These are phyloP conservation scores for Colletotrichum siamense DNA, from an alignment of 2,329 filamentous ascomycete species.

Conservation along the genomic window DNA sequence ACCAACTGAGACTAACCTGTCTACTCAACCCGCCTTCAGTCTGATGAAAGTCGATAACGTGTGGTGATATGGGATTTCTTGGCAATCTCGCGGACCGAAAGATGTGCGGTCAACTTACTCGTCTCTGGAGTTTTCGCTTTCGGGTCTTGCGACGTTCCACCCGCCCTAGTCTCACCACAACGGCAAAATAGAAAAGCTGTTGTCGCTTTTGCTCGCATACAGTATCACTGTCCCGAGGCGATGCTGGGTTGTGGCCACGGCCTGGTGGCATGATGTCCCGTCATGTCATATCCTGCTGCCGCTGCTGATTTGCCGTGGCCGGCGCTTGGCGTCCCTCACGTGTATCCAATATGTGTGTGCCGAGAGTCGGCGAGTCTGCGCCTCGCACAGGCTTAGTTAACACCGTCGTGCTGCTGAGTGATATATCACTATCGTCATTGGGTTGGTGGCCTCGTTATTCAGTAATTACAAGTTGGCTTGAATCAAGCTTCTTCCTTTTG, in stretches of 20 bases:
- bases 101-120: not conserved
- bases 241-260: not conserved
- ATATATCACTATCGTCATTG: not conserved
- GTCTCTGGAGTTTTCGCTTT: not conserved
- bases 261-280: not conserved
- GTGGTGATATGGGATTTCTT: not conserved
- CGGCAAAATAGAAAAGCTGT: not conserved
- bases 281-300: not conserved
- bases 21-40: not conserved
- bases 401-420: not conserved
- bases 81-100: not conserved
- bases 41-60: not conserved
- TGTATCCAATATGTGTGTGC: not conserved
- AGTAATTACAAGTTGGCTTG: not conserved
- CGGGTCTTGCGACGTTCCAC: not conserved
- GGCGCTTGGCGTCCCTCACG: not conserved
- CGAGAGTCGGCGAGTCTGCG: not conserved
- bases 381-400: not conserved
- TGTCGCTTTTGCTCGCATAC: not conserved
- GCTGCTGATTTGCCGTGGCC: not conserved
- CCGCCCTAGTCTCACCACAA: not conserved
- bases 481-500: not conserved
- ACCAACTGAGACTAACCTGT: not conserved
- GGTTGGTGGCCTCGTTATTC: not conserved
- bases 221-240: not conserved